Percentiles rank a stretch among this genome's conserved stretches.
Conservation (phyloP, 225 moss, liverwort and hornwort genomes). For the Ulota crispa region DNA sequence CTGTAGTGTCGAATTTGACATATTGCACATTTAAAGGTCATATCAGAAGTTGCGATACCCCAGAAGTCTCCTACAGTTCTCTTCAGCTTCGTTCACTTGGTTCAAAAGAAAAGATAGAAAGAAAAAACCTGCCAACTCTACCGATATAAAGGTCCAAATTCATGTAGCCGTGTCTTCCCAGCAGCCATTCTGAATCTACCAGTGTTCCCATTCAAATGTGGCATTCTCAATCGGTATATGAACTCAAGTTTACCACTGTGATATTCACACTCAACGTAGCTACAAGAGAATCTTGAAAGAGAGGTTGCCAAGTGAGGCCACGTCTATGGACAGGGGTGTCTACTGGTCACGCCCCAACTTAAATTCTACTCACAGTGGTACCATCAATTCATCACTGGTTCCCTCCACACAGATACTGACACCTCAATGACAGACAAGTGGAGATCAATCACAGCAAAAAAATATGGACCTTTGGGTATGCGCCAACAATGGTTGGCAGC, state of each 20-base stretch:
- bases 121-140: background rate
- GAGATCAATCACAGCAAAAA: background rate
- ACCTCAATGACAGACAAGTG: background rate
- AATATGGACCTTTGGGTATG: conserved; percentile 7
- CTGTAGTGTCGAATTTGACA: no score
- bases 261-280: no score
- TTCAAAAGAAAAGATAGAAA: background rate
- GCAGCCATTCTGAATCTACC: background rate
- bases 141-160: background rate
- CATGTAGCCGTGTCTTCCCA: background rate
- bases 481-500: conserved; percentile 43
- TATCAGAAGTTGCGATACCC: background rate
- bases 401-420: background rate
- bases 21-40: no score
- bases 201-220: no score
- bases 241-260: no score
- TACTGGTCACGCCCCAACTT: background rate
- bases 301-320: no score
- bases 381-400: background rate
- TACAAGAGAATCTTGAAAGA: no score
- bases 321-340: no score
- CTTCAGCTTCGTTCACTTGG: background rate
- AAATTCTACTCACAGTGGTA: background rate
- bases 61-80: background rate
- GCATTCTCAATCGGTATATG: no score